A percentile compares a stretch with the other conserved stretches of the same genome.
Conservation (phyloP, 2,329 filamentous ascomycete species). For the Dothistroma septosporum region DNA sequence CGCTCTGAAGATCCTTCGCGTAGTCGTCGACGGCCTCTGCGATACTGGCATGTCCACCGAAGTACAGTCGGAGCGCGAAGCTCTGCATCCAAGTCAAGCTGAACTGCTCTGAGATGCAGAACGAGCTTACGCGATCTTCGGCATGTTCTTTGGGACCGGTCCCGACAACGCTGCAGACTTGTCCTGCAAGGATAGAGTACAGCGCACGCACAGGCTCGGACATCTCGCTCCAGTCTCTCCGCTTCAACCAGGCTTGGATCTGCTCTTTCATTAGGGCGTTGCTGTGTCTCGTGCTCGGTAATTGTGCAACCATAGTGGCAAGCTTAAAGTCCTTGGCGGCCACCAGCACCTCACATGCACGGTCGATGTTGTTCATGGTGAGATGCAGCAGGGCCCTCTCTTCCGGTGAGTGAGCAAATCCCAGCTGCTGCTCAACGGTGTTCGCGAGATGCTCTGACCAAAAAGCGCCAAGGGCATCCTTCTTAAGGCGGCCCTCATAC, state of each 20-base stretch:
- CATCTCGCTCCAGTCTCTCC: slow-evolving; percentile 83
- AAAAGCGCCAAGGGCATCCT: slow-evolving; percentile 64
- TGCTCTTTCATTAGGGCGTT: slow-evolving; percentile 75
- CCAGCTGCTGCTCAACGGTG: slow-evolving; percentile 44
- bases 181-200: slow-evolving; percentile 84
- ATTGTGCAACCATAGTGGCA: slow-evolving; percentile 77
- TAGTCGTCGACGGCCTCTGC: slow-evolving; percentile 70
- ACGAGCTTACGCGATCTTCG: slow-evolving; percentile 76
- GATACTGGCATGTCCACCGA: slow-evolving; percentile 65
- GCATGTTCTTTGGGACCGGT: slow-evolving; percentile 59
- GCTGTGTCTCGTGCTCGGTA: slow-evolving; percentile 66
- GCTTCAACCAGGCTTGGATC: slow-evolving; percentile 76
- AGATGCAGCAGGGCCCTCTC: slow-evolving; percentile 80
- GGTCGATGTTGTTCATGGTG: slow-evolving; percentile 70
- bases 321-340: slow-evolving; percentile 75
- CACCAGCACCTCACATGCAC: slow-evolving; percentile 76
- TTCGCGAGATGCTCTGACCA: slow-evolving; percentile 50
- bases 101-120: slow-evolving; percentile 79
- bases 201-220: slow-evolving; percentile 76
- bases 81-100: slow-evolving; percentile 88
- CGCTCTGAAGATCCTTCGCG: slow-evolving; percentile 65
- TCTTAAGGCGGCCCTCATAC: slow-evolving; percentile 39
- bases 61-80: slow-evolving; percentile 89
- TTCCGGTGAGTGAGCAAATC: slow-evolving; percentile 62
- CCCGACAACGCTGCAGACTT: slow-evolving; percentile 78